phyloP scores from a whole-genome alignment of 2,329 filamentous ascomycete species.

The Uncinocarpus reesii region DNA sequence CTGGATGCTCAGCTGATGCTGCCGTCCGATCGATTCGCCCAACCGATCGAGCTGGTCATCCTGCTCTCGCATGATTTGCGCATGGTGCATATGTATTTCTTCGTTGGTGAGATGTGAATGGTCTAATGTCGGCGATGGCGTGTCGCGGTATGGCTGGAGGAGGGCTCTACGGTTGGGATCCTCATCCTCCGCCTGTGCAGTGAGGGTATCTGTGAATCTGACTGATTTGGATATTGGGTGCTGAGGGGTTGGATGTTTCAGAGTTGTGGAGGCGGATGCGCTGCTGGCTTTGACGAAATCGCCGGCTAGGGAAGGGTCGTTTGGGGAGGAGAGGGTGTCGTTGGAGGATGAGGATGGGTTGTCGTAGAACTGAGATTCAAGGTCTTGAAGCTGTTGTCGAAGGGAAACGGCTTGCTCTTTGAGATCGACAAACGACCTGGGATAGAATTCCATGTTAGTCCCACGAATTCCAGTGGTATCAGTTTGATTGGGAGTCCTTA shows the following conservation, averaged over 20 bases:
- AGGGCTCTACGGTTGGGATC: conserved; percentile 47
- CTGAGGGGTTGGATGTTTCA: conserved; percentile 36
- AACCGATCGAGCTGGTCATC: conserved; percentile 85
- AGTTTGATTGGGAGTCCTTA: conserved; percentile 30
- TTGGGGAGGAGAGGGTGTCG: conserved; percentile 48
- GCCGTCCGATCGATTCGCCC: conserved; percentile 74
- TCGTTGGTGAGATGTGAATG: conserved; percentile 59
- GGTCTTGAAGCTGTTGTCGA: conserved; percentile 62
- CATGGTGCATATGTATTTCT: conserved; percentile 79
- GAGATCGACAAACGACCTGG: conserved; percentile 40
- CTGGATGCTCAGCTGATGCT: conserved; percentile 86
- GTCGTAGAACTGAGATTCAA: conserved; percentile 65
- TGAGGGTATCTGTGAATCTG: conserved; percentile 60
- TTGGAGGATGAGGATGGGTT: conserved; percentile 31
- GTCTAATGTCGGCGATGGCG: conserved; percentile 41
- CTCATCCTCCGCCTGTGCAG: conserved; percentile 31
- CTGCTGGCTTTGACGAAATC: conserved; percentile 56
- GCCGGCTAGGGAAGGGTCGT: conserved; percentile 50
- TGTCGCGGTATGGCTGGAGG: conserved; percentile 52
- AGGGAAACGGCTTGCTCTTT: conserved; percentile 58
- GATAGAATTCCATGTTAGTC: neutral
- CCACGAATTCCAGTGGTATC: neutral
- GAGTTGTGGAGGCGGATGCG: conserved; percentile 29
- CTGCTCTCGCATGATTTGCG: conserved; percentile 71
- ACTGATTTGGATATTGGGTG: conserved; percentile 58